Base-by-base conservation (phyloP, 140 eudicot species). In the Flaveria floridana region DNA sequence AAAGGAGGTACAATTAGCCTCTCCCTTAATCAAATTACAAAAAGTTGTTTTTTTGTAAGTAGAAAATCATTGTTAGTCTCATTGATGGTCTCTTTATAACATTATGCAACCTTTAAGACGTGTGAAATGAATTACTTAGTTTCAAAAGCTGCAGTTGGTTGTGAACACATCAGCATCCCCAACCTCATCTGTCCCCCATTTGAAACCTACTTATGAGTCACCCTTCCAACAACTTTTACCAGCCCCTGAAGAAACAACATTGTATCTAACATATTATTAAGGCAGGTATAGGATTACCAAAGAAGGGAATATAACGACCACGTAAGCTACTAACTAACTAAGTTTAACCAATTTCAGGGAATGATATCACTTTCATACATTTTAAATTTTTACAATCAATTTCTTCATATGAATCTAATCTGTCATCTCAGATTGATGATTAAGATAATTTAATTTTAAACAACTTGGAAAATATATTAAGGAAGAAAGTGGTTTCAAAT, bases 141-240 rank as follows among this genome's bases (percentile, higher is more conserved):
- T 10, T 20, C 9, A 73, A 46, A 62, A 42, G 71, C 41, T 16
- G 30, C 37, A 18, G 42, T 13, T 64, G 46, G 25, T 65, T 20
- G 75, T 37, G 47, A 76, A 67, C 68, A 76, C 59, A 76, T 66
- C 68, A 67, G 68, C 74, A 76, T 67, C 74, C 68, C 75, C 68
- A 76, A 55, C 75, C 55, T 67, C 21, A 78, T 78, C 72, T 70
- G 72, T 25, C 13, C 19, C 79, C 25, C 39, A 16, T 50, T 2
- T 26, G 69, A 69, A 47, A 51, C 23, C 34, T 50, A 53, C n/a
- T 63, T 65, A 52, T 64, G 67, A 58, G 58, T 71, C 51, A 78
- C 41, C 64, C 78, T 79, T 72, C 69, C 73, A 72, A 72, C 78
- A 52, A 63, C 18, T 62, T 78, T 48, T 70, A 16, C 21, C 30